Percentiles rank a stretch among this genome's conserved stretches.
Evolutionary conservation across 164 flowering plant genomes (phyloP).

Genomic region (Kingdonia uniflora): DNA sequence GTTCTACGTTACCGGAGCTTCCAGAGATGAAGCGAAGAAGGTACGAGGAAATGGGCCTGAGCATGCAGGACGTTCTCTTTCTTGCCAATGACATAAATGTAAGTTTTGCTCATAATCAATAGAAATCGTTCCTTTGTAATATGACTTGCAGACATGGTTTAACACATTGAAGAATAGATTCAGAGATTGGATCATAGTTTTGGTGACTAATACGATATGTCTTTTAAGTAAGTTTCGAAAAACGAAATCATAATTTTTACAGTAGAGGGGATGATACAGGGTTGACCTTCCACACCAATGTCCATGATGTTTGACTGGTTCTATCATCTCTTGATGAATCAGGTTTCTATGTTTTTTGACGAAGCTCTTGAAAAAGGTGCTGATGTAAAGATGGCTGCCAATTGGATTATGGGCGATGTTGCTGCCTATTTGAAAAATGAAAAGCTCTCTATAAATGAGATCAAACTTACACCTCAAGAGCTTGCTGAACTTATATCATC

Average conservation of each 20-base stretch:
- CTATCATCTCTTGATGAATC: conserved; percentile 10
- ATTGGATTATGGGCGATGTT: conserved; percentile 96
- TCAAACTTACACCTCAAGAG: conserved; percentile 69
- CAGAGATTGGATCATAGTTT: no score
- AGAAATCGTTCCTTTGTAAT: neutral
- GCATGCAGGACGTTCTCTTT: conserved; percentile 93
- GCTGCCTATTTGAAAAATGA: conserved; percentile 87
- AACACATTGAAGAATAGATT: no score
- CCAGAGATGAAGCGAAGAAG: conserved; percentile 75
- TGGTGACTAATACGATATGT: no score
- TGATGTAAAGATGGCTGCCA: conserved; percentile 82
- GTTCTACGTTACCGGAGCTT: conserved; percentile 66
- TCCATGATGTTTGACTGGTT: conserved; percentile 4
- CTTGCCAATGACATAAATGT: conserved; percentile 76
- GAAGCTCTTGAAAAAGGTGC: conserved; percentile 64
- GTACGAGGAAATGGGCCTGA: conserved; percentile 74
- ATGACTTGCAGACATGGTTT: no score
- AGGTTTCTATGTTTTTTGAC: conserved; percentile 85
- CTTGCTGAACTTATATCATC: conserved; percentile 74
- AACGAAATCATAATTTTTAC: no score
- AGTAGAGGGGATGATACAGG: no score
- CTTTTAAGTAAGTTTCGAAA: no score
- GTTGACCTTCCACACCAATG: neutral
- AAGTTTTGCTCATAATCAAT: conserved; percentile 17
- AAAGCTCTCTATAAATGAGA: conserved; percentile 56